These are phyloP conservation scores for Cladosporium sp. DNA, from an alignment of 2,329 filamentous ascomycete genomes.

Conservation along the genomic window DNA sequence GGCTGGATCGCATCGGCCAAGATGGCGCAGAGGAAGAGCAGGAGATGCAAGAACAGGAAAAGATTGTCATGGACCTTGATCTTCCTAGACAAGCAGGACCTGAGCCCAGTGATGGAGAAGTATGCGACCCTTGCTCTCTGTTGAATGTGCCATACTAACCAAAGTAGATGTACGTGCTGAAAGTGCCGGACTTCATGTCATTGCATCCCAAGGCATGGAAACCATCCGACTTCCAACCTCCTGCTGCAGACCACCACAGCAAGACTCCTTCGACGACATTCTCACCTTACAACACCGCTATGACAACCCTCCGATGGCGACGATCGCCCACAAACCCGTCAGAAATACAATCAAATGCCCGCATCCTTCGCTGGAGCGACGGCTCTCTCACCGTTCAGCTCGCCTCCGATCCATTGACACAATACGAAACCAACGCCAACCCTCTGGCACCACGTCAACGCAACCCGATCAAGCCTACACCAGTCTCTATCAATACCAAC, in stretches of 20 bases:
- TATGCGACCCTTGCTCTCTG: constrained; percentile 34
- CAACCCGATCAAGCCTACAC: constrained; percentile 47
- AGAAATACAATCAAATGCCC: constrained; percentile 68
- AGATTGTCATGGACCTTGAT: constrained; percentile 58
- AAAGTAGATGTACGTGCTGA: constrained; percentile 62
- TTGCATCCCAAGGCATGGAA: constrained; percentile 66
- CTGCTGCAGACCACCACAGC: constrained; percentile 53
- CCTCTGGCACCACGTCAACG: constrained; percentile 58
- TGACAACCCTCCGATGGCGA: constrained; percentile 66
- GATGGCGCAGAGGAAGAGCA: constrained; percentile 47
- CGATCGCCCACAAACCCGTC: constrained; percentile 62
- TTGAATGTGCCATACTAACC: constrained; percentile 8
- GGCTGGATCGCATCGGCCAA: constrained; percentile 57
- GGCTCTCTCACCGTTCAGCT: constrained; percentile 73
- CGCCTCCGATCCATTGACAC: constrained; percentile 61
- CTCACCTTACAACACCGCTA: constrained; percentile 60
- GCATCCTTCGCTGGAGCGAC: constrained; percentile 73
- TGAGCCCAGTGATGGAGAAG: constrained; percentile 66
- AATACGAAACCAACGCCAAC: constrained; percentile 72
- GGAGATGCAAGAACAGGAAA: constrained; percentile 43
- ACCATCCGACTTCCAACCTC: constrained; percentile 62
- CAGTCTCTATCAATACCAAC: constrained; percentile 33
- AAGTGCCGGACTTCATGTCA: constrained; percentile 68
- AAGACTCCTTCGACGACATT: constrained; percentile 46
- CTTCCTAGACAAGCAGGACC: constrained; percentile 67